Conservation (phyloP, 1,284 basidiomycete species). For the Apiotrichum domesticum region DNA sequence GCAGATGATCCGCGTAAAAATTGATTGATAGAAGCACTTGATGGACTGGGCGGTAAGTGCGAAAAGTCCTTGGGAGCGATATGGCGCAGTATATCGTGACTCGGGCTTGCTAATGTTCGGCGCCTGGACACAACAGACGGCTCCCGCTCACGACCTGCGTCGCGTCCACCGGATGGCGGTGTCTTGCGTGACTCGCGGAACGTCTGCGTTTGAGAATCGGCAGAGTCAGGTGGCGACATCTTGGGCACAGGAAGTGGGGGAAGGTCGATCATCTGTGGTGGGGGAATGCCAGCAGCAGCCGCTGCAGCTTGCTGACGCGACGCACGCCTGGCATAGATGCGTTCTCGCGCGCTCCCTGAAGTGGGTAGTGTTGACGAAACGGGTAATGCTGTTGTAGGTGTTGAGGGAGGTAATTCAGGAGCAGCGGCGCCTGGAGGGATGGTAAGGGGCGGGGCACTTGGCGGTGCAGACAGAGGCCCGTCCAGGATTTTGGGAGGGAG, state of each 20-base stretch:
- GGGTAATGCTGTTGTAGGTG: background rate
- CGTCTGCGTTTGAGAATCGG: conserved; percentile 26
- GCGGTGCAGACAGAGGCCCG: background rate
- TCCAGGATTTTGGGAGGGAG: conserved; percentile 1
- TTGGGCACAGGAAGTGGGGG: conserved; percentile 6
- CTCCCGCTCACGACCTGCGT: background rate
- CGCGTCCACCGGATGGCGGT: conserved; percentile 20
- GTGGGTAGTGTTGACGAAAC: conserved; percentile 4
- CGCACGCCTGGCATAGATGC: conserved; percentile 36
- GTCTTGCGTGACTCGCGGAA: conserved; percentile 30
- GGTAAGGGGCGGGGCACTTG: background rate
- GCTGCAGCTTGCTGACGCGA: conserved; percentile 18
- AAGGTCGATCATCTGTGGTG: conserved; percentile 10
- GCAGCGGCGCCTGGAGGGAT: background rate
- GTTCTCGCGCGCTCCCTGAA: conserved; percentile 35
- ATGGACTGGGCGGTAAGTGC: conserved; percentile 79
- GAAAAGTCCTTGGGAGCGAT: conserved; percentile 63
- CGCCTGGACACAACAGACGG: conserved; percentile 1
- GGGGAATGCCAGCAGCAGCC: background rate
- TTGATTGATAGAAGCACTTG: conserved; percentile 73
- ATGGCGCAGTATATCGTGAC: conserved; percentile 49
- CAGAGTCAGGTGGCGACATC: conserved; percentile 28
- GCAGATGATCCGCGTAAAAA: conserved; percentile 59
- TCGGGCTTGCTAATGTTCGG: conserved; percentile 20
- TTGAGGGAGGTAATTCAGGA: background rate